Conservation (phyloP, 2,329 filamentous ascomycete species). For the Fusarium sambucinum region DNA sequence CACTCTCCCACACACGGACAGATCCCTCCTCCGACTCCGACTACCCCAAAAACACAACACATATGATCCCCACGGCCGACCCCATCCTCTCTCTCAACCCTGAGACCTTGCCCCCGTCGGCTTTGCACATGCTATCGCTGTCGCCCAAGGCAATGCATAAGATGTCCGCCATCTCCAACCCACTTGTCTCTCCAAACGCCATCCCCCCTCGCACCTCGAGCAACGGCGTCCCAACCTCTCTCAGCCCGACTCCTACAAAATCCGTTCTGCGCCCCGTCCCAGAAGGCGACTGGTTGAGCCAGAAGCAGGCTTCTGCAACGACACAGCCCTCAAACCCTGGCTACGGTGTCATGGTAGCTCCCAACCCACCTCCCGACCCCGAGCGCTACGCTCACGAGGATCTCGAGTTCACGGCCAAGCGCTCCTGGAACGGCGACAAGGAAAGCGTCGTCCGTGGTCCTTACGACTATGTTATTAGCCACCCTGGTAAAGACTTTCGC, state of each 20-base stretch:
- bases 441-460: slow-evolving; percentile 82
- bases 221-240: slow-evolving; percentile 41
- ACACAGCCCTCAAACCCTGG: slow-evolving; percentile 21
- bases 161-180: slow-evolving; percentile 41
- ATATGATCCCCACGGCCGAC: slow-evolving; percentile 44
- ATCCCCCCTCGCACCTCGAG: slow-evolving; percentile 81
- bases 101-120: slow-evolving; percentile 34
- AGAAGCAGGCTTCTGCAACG: slow-evolving; percentile 49
- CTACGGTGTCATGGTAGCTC: slow-evolving; percentile 50
- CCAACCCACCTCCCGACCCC: slow-evolving; percentile 61
- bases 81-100: slow-evolving; percentile 34
- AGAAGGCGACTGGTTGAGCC: slow-evolving; percentile 71
- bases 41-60: slow-evolving; percentile 23
- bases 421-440: slow-evolving; percentile 78
- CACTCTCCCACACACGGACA: not conserved
- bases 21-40: slow-evolving; percentile 13
- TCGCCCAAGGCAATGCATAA: slow-evolving; percentile 43
- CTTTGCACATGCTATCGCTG: slow-evolving; percentile 44
- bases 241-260: slow-evolving; percentile 51
- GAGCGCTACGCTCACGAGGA: slow-evolving; percentile 67
- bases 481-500: slow-evolving; percentile 88
- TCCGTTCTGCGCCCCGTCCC: slow-evolving; percentile 64
- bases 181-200: slow-evolving; percentile 65
- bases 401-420: slow-evolving; percentile 63
- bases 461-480: slow-evolving; percentile 82